Evolutionary conservation across 768 basidiomycete genomes (phyloP).

Genomic region (Leccinellum luteum): DNA sequence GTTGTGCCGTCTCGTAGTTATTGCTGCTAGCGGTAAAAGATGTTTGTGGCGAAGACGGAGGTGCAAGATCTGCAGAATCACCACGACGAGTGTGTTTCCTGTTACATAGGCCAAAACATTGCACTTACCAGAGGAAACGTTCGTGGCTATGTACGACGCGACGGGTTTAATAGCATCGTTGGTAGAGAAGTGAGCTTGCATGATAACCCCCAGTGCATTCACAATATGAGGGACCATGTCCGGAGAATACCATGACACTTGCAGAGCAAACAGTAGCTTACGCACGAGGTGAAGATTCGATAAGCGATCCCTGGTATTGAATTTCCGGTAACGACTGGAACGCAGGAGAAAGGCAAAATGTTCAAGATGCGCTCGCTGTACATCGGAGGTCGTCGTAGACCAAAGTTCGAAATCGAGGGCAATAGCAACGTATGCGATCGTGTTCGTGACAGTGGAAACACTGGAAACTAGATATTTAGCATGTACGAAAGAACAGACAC

Average conservation of each 20-base stretch:
- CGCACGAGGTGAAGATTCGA: conserved; percentile 69
- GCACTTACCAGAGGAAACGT: conserved; percentile 61
- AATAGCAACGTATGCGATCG: conserved; percentile 76
- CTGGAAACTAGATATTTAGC: conserved; percentile 27
- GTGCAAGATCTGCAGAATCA: neutral
- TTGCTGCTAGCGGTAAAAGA: conserved; percentile 17
- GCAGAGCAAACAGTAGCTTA: conserved; percentile 77
- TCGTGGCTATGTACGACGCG: conserved; percentile 81
- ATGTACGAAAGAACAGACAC: neutral
- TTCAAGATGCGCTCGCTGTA: conserved; percentile 77
- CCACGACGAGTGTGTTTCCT: neutral
- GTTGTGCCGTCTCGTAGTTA: conserved; percentile 58
- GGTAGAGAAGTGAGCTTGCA: conserved; percentile 64
- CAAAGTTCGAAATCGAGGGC: conserved; percentile 91
- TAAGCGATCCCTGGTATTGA: conserved; percentile 75
- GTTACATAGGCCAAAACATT: neutral
- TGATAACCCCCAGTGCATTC: conserved; percentile 58
- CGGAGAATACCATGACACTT: conserved; percentile 70
- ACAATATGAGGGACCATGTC: conserved; percentile 49
- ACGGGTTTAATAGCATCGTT: conserved; percentile 82
- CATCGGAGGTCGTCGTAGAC: conserved; percentile 65
- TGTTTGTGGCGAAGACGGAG: conserved; percentile 10
- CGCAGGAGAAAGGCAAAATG: conserved; percentile 77
- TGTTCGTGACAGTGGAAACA: conserved; percentile 78
- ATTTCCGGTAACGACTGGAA: conserved; percentile 69